Percentiles rank a stretch among this genome's conserved stretches.
phyloP scores from a whole-genome alignment of 192 early-diverging fungal genomes.

The Backusella liffmaniae region DNA sequence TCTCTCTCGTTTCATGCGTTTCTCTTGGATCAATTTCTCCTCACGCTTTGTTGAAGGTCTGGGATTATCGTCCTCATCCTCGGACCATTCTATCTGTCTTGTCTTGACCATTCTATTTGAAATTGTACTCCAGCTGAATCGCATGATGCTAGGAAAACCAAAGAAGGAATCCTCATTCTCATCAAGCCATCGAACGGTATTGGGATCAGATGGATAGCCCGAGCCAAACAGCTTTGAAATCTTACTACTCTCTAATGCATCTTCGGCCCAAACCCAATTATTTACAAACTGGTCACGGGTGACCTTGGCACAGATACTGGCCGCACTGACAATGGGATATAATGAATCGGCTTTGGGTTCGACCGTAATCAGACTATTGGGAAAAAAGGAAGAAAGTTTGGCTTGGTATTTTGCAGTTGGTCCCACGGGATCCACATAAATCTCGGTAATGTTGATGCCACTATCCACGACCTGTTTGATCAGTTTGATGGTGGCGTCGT shows the following conservation, averaged over 20 bases:
- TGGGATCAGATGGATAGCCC: constrained; percentile 92
- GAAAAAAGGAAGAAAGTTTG: constrained; percentile 77
- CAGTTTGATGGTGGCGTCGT: constrained; percentile 89
- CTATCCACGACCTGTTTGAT: constrained; percentile 62
- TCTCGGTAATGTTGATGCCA: constrained; percentile 66
- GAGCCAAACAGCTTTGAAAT: constrained; percentile 74
- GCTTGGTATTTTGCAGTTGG: constrained; percentile 82
- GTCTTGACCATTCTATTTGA: constrained; percentile 66
- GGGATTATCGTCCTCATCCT: neutral
- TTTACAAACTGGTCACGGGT: constrained; percentile 69
- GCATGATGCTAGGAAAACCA: constrained; percentile 87
- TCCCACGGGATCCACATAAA: constrained; percentile 97
- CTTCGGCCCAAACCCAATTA: constrained; percentile 68
- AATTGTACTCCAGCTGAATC: constrained; percentile 95
- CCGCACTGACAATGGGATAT: constrained; percentile 94
- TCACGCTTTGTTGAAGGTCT: neutral
- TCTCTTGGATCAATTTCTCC: neutral
- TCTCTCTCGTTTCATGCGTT: neutral
- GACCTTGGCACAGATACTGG: constrained; percentile 95
- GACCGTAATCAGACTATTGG: constrained; percentile 77
- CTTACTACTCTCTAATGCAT: constrained; percentile 33
- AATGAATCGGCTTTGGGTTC: constrained; percentile 92
- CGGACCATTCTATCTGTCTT: constrained; percentile 18
- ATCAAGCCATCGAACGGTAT: constrained; percentile 85
- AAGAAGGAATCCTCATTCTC: constrained; percentile 80